Conservation (phyloP, 2,329 filamentous ascomycete genomes). For the Rugonectria rugulosa region DNA sequence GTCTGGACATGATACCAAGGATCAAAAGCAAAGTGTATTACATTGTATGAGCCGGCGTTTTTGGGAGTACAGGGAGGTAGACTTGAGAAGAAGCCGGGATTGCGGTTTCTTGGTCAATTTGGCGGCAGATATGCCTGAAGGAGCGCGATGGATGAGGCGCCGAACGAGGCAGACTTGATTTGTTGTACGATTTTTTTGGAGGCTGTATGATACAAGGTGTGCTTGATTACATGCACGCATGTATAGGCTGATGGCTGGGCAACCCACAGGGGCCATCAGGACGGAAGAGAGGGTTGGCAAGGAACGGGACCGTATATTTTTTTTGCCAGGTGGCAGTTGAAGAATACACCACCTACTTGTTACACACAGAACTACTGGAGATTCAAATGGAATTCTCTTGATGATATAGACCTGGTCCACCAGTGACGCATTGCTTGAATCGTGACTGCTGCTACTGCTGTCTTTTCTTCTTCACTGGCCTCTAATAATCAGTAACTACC, state of each 20-base stretch:
- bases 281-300: too few species aligned
- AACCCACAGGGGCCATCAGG: background rate
- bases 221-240: background rate
- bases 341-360: too few species aligned
- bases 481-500: too few species aligned
- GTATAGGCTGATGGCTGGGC: background rate
- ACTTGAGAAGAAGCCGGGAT: background rate
- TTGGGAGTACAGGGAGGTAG: constrained; percentile 8
- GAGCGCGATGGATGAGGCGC: background rate
- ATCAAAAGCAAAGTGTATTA: constrained; percentile 13
- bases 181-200: background rate
- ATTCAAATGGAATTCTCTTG: too few species aligned
- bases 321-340: too few species aligned
- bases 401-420: too few species aligned
- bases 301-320: too few species aligned
- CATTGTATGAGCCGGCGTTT: constrained; percentile 32
- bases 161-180: background rate
- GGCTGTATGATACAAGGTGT: too few species aligned
- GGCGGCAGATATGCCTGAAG: background rate
- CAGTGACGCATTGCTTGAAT: too few species aligned
- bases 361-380: too few species aligned
- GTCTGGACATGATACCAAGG: constrained; percentile 36
- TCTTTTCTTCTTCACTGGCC: too few species aligned
- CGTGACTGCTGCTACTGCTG: too few species aligned
- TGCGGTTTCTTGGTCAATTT: background rate